These are phyloP conservation scores for Trypanosoma brucei DNA, from an alignment of 208 protist species.

Conservation along the genomic window DNA sequence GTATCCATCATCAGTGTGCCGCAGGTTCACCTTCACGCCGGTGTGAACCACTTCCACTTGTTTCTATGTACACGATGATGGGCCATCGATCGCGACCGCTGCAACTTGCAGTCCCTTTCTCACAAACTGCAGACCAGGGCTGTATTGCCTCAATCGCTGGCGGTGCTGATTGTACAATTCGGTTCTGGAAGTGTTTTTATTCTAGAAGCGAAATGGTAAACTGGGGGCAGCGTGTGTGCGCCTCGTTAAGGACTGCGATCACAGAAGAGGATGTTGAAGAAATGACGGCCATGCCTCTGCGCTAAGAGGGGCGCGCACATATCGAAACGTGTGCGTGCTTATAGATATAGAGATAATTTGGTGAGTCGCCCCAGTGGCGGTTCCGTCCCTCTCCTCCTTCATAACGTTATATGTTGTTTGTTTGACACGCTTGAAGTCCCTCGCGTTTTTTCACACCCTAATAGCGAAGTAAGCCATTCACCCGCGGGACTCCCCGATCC, in stretches of 20 bases:
- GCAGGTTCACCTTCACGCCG: background rate
- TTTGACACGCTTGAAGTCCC: too few species aligned
- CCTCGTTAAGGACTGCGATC: constrained; percentile 28
- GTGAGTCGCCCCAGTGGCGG: too few species aligned
- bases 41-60: constrained; percentile 18
- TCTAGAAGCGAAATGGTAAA: constrained; percentile 25
- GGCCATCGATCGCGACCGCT: constrained; percentile 72
- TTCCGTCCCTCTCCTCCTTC: too few species aligned
- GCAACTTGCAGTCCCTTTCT: constrained; percentile 50
- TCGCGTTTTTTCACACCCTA: too few species aligned
- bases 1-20: background rate
- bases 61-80: constrained; percentile 44
- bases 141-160: constrained; percentile 63
- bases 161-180: constrained; percentile 63
- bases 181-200: constrained; percentile 73
- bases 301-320: constrained; percentile 12
- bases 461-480: too few species aligned
- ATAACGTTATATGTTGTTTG: too few species aligned
- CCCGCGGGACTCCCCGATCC: too few species aligned
- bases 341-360: too few species aligned
- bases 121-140: constrained; percentile 32
- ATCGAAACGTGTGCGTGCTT: too few species aligned
- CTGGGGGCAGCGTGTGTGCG: constrained; percentile 34
- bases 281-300: constrained; percentile 27
- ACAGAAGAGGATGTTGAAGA: constrained; percentile 36